Evolutionary conservation across 768 basidiomycete genomes (phyloP).

Genomic region (Pisolithus orientalis): DNA sequence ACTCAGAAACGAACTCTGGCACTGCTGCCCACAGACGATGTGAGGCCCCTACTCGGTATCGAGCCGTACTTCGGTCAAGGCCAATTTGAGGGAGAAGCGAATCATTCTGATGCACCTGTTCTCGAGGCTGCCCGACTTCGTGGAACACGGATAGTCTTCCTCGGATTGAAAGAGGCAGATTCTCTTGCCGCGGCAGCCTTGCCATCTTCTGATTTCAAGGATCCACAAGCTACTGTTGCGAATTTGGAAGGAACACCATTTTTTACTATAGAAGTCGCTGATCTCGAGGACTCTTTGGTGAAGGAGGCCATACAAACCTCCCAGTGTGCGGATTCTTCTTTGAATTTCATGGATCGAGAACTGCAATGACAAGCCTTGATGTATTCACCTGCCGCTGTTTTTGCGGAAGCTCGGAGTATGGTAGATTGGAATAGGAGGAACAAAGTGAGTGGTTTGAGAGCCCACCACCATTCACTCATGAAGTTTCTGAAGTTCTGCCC

Average conservation of each 20-base stretch:
- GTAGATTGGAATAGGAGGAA: constrained; percentile 92
- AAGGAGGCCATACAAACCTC: constrained; percentile 36
- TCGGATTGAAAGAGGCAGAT: constrained; percentile 66
- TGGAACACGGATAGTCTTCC: constrained; percentile 63
- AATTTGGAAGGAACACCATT: constrained; percentile 78
- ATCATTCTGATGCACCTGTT: constrained; percentile 18
- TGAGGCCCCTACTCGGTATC: constrained; percentile 59
- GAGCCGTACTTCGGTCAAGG: constrained; percentile 71
- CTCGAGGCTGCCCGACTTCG: constrained; percentile 56
- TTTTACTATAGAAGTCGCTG: constrained; percentile 74
- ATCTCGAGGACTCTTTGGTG: constrained; percentile 39
- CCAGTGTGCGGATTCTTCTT: constrained; percentile 30
- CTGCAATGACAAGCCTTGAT: constrained; percentile 51
- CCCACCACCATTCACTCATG: not conserved
- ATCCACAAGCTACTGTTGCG: constrained; percentile 45
- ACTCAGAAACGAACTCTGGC: constrained; percentile 38
- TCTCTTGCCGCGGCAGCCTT: constrained; percentile 41
- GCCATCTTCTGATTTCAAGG: constrained; percentile 59
- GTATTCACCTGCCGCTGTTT: constrained; percentile 66
- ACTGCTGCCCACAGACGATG: constrained; percentile 52
- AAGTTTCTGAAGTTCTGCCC: constrained; percentile 68
- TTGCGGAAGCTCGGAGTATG: constrained; percentile 74
- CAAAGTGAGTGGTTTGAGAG: constrained; percentile 42
- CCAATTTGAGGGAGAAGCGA: constrained; percentile 33
- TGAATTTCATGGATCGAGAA: constrained; percentile 64